Conservation (phyloP, 352 stramenopile genomes). For the Globisporangium spiculum region DNA sequence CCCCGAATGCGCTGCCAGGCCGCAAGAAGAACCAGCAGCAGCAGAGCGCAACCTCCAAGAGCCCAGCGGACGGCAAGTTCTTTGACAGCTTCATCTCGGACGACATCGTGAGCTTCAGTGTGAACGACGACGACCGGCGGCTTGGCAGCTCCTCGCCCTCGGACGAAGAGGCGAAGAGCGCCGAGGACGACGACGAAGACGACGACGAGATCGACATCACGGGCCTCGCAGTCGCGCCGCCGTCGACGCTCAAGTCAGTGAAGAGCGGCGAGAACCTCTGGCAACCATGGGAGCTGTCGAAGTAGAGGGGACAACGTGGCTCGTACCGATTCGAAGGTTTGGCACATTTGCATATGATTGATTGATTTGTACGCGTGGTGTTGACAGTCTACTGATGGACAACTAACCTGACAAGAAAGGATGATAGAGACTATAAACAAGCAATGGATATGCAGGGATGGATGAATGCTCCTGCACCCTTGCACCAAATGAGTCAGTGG, state of each 20-base stretch:
- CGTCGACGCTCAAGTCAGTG: slow-evolving; percentile 26
- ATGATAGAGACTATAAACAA: neutral
- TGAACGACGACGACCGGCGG: slow-evolving; percentile 28
- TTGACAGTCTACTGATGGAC: neutral
- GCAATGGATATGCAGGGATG: neutral
- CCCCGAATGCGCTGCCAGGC: slow-evolving; percentile 14
- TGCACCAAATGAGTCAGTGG: neutral
- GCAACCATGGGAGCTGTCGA: slow-evolving; percentile 74
- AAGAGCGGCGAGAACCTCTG: slow-evolving; percentile 53
- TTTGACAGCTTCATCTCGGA: slow-evolving; percentile 49
- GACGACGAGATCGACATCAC: slow-evolving; percentile 75
- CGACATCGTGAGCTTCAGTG: slow-evolving; percentile 23
- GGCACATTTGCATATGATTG: neutral
- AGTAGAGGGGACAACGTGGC: neutral
- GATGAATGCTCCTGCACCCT: neutral
- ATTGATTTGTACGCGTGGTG: neutral
- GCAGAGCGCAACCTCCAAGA: slow-evolving; percentile 17
- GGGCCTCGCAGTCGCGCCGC: slow-evolving; percentile 47
- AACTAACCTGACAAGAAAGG: neutral
- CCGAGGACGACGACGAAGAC: slow-evolving; percentile 35
- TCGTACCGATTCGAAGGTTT: neutral
- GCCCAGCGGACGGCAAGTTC: slow-evolving; percentile 7
- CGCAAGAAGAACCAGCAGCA: slow-evolving; percentile 12
- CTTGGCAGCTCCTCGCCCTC: slow-evolving; percentile 26
- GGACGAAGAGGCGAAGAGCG: slow-evolving; percentile 42